Conservation (phyloP, 257 asterid species). For the Nicotiana obtusifolia region DNA sequence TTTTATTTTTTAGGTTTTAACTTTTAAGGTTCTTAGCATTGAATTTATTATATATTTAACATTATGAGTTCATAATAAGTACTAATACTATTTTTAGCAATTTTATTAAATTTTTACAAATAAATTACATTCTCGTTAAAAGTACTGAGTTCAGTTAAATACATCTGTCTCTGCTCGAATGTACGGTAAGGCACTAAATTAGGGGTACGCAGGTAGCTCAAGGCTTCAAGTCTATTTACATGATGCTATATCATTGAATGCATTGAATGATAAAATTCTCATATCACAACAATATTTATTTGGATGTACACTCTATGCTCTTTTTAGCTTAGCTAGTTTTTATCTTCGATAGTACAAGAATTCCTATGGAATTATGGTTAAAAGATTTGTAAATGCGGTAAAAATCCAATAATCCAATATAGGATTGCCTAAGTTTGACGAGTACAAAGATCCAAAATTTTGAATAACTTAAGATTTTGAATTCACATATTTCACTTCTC, state of each 20-base stretch:
- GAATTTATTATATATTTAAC: too few species aligned
- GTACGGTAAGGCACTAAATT: not conserved
- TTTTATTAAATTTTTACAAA: too few species aligned
- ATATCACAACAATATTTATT: not conserved
- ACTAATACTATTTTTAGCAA: too few species aligned
- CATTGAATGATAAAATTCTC: not conserved
- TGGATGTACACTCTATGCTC: not conserved
- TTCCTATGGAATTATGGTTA: not conserved
- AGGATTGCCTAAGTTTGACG: too few species aligned
- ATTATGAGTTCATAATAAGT: too few species aligned
- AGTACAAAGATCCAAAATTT: too few species aligned
- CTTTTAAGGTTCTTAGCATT: too few species aligned
- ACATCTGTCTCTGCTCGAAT: not conserved
- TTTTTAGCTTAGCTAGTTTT: not conserved
- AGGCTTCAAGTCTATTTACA: not conserved
- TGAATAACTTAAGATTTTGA: too few species aligned
- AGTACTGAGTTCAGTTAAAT: too few species aligned
- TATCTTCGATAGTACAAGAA: not conserved
- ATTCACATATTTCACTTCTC: too few species aligned
- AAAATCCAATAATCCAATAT: not conserved
- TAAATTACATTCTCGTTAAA: too few species aligned
- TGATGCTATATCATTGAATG: not conserved
- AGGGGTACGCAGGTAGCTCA: not conserved
- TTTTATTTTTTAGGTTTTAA: not conserved
- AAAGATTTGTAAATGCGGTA: not conserved